A percentile compares a stretch with the other conserved stretches of the same genome.
phyloP scores from a whole-genome alignment of 768 basidiomycete species.

The Strobilomyces dryophilus region DNA sequence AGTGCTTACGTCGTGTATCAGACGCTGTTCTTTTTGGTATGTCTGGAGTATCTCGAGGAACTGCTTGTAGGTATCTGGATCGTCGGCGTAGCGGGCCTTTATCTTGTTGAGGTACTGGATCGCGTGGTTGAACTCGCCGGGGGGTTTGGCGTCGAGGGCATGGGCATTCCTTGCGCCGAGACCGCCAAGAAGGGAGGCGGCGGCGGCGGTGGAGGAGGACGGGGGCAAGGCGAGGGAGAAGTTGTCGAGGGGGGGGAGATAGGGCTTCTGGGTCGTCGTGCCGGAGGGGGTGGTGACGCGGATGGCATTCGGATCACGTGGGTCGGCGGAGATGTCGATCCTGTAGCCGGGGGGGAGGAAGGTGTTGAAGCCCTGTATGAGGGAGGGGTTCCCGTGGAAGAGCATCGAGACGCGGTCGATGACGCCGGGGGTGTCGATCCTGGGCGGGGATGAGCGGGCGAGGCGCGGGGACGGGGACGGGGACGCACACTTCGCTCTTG shows the following conservation, averaged over 20 bases:
- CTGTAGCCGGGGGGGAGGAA: slow-evolving; percentile 93
- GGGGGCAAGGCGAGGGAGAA: slow-evolving; percentile 46
- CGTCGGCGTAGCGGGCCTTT: slow-evolving; percentile 84
- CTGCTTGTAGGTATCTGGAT: slow-evolving; percentile 90
- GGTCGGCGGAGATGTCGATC: slow-evolving; percentile 79
- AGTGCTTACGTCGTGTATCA: slow-evolving; percentile 61
- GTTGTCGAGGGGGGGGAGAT: slow-evolving; percentile 31
- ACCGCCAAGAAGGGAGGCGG: slow-evolving; percentile 63
- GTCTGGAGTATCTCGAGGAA: slow-evolving; percentile 86
- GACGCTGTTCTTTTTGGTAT: slow-evolving; percentile 80
- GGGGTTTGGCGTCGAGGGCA: slow-evolving; percentile 47
- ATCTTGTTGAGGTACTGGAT: slow-evolving; percentile 99
- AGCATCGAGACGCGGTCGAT: slow-evolving; percentile 92
- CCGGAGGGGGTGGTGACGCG: slow-evolving; percentile 80
- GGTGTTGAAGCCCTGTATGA: slow-evolving; percentile 98
- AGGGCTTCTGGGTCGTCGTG: slow-evolving; percentile 46
- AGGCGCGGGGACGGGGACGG: not conserved
- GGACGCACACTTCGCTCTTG: slow-evolving; percentile 85
- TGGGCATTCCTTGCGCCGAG: slow-evolving; percentile 47
- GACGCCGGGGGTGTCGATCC: slow-evolving; percentile 96
- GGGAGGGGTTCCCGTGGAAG: slow-evolving; percentile 83
- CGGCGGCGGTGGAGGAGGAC: slow-evolving; percentile 50
- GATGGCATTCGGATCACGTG: slow-evolving; percentile 65
- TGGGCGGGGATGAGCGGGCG: slow-evolving; percentile 31
- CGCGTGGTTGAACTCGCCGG: slow-evolving; percentile 85